Percentiles rank a stretch among this genome's conserved stretches.
phyloP scores from a whole-genome alignment of 805 yeast species.

The Metschnikowia santaceciliae region DNA sequence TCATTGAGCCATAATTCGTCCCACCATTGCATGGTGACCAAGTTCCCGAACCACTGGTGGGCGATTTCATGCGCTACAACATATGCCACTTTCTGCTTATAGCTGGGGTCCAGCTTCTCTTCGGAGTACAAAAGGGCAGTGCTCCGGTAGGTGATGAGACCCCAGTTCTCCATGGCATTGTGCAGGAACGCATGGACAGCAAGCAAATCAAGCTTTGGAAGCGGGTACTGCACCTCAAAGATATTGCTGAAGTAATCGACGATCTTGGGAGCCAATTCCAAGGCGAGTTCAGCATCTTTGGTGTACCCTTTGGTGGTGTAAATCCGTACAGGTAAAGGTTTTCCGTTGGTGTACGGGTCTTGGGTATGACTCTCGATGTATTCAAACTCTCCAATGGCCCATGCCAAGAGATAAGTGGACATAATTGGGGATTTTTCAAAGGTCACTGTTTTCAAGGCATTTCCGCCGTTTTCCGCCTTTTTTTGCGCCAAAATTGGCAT shows the following conservation, averaged over 20 bases:
- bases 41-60: conserved; percentile 89
- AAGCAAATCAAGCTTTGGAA: conserved; percentile 76
- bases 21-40: conserved; percentile 94
- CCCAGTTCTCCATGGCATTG: conserved; percentile 93
- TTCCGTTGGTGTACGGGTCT: conserved; percentile 32
- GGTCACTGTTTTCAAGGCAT: conserved; percentile 22
- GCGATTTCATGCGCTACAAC: conserved; percentile 85
- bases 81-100: conserved; percentile 70
- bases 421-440: conserved; percentile 50
- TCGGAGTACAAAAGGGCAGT: conserved; percentile 47
- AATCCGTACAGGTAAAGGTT: conserved; percentile 46
- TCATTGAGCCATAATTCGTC: conserved; percentile 87
- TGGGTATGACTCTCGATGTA: conserved; percentile 45
- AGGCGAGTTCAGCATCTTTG: conserved; percentile 46
- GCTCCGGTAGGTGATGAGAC: conserved; percentile 65
- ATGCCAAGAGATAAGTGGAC: conserved; percentile 56
- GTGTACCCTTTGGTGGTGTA: conserved; percentile 51
- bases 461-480: conserved; percentile 12
- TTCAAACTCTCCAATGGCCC: conserved; percentile 58
- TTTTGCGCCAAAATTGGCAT: conserved; percentile 34
- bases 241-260: conserved; percentile 47
- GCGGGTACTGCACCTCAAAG: conserved; percentile 58
- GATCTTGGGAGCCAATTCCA: conserved; percentile 44
- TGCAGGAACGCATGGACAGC: conserved; percentile 79
- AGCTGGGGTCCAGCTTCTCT: conserved; percentile 43